Base-by-base conservation (phyloP, 345 rosid species). In the Populus simonii region DNA sequence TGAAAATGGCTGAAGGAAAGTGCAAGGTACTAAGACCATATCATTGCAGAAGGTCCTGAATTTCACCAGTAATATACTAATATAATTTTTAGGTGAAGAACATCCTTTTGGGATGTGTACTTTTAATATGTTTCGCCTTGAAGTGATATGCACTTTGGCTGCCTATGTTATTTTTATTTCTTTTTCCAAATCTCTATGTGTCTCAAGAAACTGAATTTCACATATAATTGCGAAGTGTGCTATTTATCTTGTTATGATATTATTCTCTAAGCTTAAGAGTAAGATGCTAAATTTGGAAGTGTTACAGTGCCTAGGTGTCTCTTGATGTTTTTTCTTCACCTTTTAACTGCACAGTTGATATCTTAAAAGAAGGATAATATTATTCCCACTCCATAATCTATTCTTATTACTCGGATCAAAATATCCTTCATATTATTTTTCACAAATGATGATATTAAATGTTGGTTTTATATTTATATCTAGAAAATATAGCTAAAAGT, bases 1-100 rank as follows among this genome's bases (percentile, higher is more conserved):
- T 96, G 98, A 92, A 96, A 90, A 89, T 96, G 97, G 99, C 98
- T 78, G 99, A 93, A 88, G 99, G 99, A 78, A 96, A 89, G 57
- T 96, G 99, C 90, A 96, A 96, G 99, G 99, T 94, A 91, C 22
- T 11, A 8, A 76, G 72, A 71, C 63, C 43, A 63, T 75, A 36
- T 4, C 15, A 22, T 35, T 22, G 33, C 18, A 62, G 23, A 63
- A 49, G 69, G 71, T 62, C 57, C 41, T 63, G 8, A 33, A 69
- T 66, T 75, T 76, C 72, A 71, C 68, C 7, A 43, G 41, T 55
- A 33, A 43, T 68, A 57, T 66, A 51, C 51, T 47, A 23, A 8
- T 68, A 66, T 81, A 18, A 51, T 49, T 71, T 76, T 47, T 78
- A 53, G 66, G 51, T 79, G 76, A 76, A 57, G 49, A 51, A 29